Evolutionary conservation across 805 yeast species (phyloP), one percentile per base, ranked within the genome.

Genomic region (Yarrowia sp.): DNA sequence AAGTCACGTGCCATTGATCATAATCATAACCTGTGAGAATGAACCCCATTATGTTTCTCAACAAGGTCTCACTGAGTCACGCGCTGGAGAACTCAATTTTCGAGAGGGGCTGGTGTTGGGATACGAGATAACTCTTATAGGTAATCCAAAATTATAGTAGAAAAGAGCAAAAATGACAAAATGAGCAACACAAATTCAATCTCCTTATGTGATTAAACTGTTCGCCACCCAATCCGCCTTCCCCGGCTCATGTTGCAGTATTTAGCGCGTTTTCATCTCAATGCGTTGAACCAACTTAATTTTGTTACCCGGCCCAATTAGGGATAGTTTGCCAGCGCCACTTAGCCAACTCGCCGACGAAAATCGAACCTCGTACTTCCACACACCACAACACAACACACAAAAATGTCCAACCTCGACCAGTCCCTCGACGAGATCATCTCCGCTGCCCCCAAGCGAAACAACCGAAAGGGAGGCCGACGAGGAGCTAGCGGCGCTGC

Each of bases 361-460:
- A 51, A 51, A 36, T 36, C 61, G 43, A 52, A 52, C 44, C 35
- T 52, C 44, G 44, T 21, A 52, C 44, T 52, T 24, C 59, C 14
- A 28, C 62, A 26, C 49, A 38, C 19, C 49, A 40, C 49, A 26
- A 17, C 48, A 12, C 44, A 41, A 46, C 52, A 17, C 38, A 30
- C n/a, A 17, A 30, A 4, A 7, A 51, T 58, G 63, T 43, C 88
- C 68, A 83, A 89, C 72, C 84, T 93, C 79, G 97, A 93, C 80
- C 89, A 90, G 80, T 90, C 98, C 58, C 85, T 93, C 74, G 99
- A 93, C 81, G 98, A 92, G 72, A 93, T 93, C 77, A 89, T 93
- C 74, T 84, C 96, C 66, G 78, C 89, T 68, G 71, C 72, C 66
- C 78, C 80, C 68, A 74, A 32, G 68, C 72, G 76, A 67, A 66